phyloP scores from a whole-genome alignment of 352 stramenopile genomes.

The Phytophthora meadii region DNA sequence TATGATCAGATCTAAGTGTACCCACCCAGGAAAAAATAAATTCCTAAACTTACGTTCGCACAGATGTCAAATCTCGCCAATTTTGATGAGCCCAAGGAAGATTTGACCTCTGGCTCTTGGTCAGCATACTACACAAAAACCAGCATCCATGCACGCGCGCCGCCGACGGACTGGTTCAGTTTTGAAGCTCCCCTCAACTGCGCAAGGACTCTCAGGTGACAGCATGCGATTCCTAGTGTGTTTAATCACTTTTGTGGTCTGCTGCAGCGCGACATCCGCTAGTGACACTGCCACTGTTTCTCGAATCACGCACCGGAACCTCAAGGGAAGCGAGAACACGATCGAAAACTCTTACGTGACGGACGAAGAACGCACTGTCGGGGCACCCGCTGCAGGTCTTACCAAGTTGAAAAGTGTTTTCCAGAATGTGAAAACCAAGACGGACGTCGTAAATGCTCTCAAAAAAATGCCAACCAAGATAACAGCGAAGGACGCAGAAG shows the following conservation, averaged over 20 bases:
- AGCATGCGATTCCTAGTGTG: not conserved
- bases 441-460: not conserved
- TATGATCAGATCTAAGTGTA: not conserved
- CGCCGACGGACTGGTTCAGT: not conserved
- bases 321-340: conserved; percentile 1
- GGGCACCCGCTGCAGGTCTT: not conserved
- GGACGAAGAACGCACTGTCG: not conserved
- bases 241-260: not conserved
- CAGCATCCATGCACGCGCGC: not conserved
- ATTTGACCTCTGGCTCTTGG: conserved; percentile 2
- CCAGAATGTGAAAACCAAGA: not conserved
- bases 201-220: not conserved
- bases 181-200: not conserved
- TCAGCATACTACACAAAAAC: not conserved
- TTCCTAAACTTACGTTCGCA: conserved; percentile 1
- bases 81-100: not conserved
- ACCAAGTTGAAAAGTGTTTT: not conserved
- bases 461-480: not conserved
- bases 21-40: not conserved
- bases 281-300: not conserved
- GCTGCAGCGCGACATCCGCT: not conserved
- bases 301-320: not conserved
- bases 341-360: not conserved
- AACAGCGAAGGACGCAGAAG: not conserved
- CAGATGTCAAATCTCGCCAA: conserved; percentile 5